Conservation (phyloP, 2,329 filamentous ascomycete species). For the Scedosporium apiospermum region DNA sequence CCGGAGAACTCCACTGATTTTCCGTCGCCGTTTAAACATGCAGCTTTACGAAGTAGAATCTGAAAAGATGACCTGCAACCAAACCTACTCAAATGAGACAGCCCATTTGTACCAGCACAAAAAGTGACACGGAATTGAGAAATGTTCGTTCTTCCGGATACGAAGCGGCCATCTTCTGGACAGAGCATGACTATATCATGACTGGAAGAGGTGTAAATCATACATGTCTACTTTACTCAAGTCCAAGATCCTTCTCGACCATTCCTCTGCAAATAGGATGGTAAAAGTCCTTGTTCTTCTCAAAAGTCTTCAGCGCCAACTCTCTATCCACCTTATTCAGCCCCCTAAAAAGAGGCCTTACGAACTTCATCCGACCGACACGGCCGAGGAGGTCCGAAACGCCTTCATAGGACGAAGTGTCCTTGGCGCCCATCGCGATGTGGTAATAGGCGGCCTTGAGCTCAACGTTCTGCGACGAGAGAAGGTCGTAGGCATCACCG, state of each 20-base stretch:
- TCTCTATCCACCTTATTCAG: slow-evolving; percentile 65
- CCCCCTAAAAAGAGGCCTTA: slow-evolving; percentile 71
- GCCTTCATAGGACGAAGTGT: slow-evolving; percentile 57
- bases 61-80: no score
- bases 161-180: no score
- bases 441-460: slow-evolving; percentile 72
- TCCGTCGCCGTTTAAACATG: no score
- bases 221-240: background rate
- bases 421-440: slow-evolving; percentile 67
- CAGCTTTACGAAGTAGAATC: no score
- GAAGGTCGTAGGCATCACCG: slow-evolving; percentile 65
- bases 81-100: no score
- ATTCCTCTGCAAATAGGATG: slow-evolving; percentile 85
- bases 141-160: no score
- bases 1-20: no score
- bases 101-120: no score
- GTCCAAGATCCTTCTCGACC: slow-evolving; percentile 72
- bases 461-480: slow-evolving; percentile 75
- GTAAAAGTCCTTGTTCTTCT: slow-evolving; percentile 84
- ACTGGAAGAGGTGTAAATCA: no score
- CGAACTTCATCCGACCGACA: slow-evolving; percentile 96
- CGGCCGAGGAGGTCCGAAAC: slow-evolving; percentile 66
- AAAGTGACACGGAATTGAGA: no score
- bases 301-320: slow-evolving; percentile 73
- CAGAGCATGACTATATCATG: no score